phyloP scores from a whole-genome alignment of 2,329 filamentous ascomycete species.

The Lecanicillium sp. region DNA sequence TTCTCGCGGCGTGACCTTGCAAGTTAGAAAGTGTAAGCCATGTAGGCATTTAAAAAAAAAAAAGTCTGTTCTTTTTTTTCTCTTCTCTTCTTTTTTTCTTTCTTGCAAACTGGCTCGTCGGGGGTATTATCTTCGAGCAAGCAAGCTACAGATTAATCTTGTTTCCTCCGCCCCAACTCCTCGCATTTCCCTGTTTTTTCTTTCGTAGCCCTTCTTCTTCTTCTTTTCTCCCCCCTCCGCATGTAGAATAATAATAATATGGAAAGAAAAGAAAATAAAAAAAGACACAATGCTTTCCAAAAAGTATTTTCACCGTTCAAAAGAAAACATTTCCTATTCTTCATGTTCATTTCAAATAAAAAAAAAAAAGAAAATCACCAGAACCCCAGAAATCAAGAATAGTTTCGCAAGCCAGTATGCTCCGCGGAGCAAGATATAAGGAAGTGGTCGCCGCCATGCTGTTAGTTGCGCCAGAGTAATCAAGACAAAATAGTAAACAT shows the following conservation, averaged over 20 bases:
- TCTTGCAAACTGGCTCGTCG: background rate
- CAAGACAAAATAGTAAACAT: constrained; percentile 1
- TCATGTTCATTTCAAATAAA: constrained; percentile 6
- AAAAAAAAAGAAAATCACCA: constrained; percentile 1
- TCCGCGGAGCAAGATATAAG: background rate
- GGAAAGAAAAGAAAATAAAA: constrained; percentile 1
- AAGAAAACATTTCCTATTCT: background rate
- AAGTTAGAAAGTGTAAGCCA: too few relatives aligned
- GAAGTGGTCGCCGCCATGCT: constrained; percentile 10
- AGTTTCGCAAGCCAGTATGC: constrained; percentile 1
- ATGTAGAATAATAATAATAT: background rate
- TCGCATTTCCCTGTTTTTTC: background rate
- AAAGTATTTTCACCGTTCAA: background rate
- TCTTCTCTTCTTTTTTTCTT: background rate
- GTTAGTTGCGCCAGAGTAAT: background rate
- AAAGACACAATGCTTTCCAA: background rate
- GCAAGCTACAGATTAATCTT: background rate
- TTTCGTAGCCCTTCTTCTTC: too few relatives aligned
- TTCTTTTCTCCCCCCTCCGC: background rate
- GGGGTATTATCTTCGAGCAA: too few relatives aligned
- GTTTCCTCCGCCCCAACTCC: background rate
- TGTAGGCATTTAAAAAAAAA: too few relatives aligned
- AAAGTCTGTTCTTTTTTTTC: background rate
- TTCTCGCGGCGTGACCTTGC: too few relatives aligned
- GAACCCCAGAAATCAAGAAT: constrained; percentile 1